Base-by-base conservation (phyloP, 306 rosid species). In the Glycine latifolia region DNA sequence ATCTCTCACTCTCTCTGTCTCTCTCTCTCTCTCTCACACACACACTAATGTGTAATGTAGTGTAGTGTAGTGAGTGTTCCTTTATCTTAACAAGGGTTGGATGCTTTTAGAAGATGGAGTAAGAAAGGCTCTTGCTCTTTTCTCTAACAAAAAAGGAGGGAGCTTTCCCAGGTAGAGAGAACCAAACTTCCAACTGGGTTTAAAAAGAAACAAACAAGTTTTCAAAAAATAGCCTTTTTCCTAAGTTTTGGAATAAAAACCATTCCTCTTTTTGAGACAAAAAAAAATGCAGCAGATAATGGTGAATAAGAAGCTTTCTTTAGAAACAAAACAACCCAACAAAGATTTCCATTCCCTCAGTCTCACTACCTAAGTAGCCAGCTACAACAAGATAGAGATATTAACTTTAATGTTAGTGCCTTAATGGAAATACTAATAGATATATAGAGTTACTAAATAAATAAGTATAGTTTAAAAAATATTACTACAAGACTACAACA, bases 61-160 rank as follows among this genome's bases (percentile, higher is more conserved):
- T n/a, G n/a, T n/a, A 9, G 48, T 69, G 72, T 37, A 10, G 44
- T 47, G 79, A 47, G 17, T 76, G 53, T 66, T 73, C 55, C 65
- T 69, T 26, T 81, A 17, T 66, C 79, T 67, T 68, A 4, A 15
- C 56, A 69, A 71, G 79, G 26, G 71, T 75, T 48, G 73, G 59
- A 15, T 67, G 79, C 52, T 77, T 87, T 77, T 71, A 58, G 80
- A 73, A 78, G 85, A 78, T 71, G 81, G 67, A 73, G 80, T 12
- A 71, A 48, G 86, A 91, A 86, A 89, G 90, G 75, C 77, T 84
- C 60, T 13, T 80, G 81, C 9, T 80, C 79, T 83, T 85, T 85
- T 86, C 82, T 81, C 77, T 79, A 88, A 81, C 87, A 75, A 82
- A 87, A 76, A 87, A 82, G 89, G 79, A 60, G 79, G 44, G 79